Evolutionary conservation across 441 rosid species (phyloP), one percentile per base, ranked within the genome.

Genomic region (Gossypium gossypioides): DNA sequence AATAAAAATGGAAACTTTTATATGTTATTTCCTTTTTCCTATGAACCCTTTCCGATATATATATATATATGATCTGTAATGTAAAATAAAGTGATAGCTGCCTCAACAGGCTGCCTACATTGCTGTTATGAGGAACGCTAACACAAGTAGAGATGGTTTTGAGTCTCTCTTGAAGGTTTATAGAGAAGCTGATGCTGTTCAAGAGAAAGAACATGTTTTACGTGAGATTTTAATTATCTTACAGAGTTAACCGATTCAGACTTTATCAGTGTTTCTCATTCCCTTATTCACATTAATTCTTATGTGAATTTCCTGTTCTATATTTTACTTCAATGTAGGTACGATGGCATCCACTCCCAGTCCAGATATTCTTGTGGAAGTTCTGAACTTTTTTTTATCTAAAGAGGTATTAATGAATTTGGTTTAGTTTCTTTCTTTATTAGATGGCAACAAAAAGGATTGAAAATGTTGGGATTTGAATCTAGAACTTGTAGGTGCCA

Each of bases 151-250:
- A 83, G 81, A 85, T 5, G 96, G 85, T 52, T 89, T 74, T 70
- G 97, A 91, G 75, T 92, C 95, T 40, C 93, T 91, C 27, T 81
- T 91, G 75, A 86, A 77, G 76, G 82, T 95, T 69, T 95, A 95
- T 62, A 88, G 96, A 73, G 99, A 95, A 79, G 89, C 95, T 37
- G 95, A 95, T 79, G 84, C 89, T 54, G 90, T 97, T 85, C 93
- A 92, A 73, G 97, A 92, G 86, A 95, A 91, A 86, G 88, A 92
- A 27, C 87, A 97, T 76, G 85, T 95, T 75, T 81, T 95, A 66
- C 80, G 99, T 94, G 86, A 42, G 69, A 64, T 21, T 21, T 42
- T 21, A 34, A 64, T 64, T 8, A 64, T 40, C n/a, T 64, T 34
- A 10, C 9, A 42, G 64, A 27, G 12, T n/a, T 16, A 61, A 34